Evolutionary conservation across 768 basidiomycete species (phyloP).

Genomic region (Trichaptum fuscoviolaceum): DNA sequence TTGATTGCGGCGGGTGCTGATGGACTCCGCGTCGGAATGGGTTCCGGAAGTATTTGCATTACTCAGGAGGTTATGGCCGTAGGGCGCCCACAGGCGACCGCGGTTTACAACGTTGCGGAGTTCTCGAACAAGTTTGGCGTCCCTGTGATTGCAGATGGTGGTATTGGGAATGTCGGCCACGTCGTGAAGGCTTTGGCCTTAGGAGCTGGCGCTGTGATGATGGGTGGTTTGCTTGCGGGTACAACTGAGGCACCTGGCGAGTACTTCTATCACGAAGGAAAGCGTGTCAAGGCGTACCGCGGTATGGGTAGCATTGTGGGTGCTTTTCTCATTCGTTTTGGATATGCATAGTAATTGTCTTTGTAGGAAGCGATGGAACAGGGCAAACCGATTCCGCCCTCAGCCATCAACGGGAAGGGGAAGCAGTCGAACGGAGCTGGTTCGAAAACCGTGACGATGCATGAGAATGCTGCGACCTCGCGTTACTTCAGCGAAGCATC

Average conservation of each 20-base stretch:
- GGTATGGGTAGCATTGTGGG: conserved; percentile 90
- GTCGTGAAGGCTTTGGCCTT: conserved; percentile 94
- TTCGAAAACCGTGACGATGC: conserved; percentile 32
- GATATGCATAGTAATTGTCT: background rate
- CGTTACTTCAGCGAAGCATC: conserved; percentile 94
- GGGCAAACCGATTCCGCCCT: conserved; percentile 42
- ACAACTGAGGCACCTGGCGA: conserved; percentile 97
- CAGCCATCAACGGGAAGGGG: conserved; percentile 18
- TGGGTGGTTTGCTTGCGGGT: conserved; percentile 94
- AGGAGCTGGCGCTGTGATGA: conserved; percentile 97
- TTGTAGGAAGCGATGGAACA: conserved; percentile 85
- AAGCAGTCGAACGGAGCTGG: conserved; percentile 40
- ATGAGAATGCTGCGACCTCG: conserved; percentile 93
- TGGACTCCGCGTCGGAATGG: conserved; percentile 95
- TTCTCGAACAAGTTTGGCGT: conserved; percentile 92
- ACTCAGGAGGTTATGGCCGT: conserved; percentile 99
- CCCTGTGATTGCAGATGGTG: conserved; percentile 95
- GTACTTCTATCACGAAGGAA: conserved; percentile 99
- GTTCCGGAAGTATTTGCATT: conserved; percentile 97
- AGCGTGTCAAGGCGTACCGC: conserved; percentile 97
- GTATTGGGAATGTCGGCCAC: conserved; percentile 92
- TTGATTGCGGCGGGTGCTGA: conserved; percentile 95
- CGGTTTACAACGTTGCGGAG: conserved; percentile 95
- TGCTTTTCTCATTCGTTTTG: conserved; percentile 21
- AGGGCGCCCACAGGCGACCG: conserved; percentile 94